A percentile compares a stretch with the other conserved stretches of the same genome.
phyloP scores from a whole-genome alignment of 768 basidiomycete genomes.

The Boletus edulis region DNA sequence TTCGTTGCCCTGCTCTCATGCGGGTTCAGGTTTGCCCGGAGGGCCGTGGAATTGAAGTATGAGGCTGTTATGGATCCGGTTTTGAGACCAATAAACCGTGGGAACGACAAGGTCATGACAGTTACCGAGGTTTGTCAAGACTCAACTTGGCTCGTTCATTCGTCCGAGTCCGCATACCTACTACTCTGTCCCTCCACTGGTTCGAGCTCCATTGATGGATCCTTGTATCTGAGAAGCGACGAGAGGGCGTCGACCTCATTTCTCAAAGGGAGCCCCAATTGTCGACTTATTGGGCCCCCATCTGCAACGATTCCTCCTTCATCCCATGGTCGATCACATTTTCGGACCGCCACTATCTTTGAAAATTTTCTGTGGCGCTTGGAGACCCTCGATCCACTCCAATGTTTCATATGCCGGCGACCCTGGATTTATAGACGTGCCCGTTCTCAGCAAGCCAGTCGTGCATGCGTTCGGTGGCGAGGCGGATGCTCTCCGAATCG shows the following conservation, averaged over 20 bases:
- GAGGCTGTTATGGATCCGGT: too few species aligned
- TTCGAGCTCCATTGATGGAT: constrained; percentile 22
- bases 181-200: constrained; percentile 19
- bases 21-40: too few species aligned
- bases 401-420: constrained; percentile 8
- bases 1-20: too few species aligned
- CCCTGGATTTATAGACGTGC: constrained; percentile 28
- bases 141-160: too few species aligned
- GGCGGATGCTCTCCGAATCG: constrained; percentile 6
- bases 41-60: too few species aligned
- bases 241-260: constrained; percentile 17
- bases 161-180: too few species aligned
- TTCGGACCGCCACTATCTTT: constrained; percentile 18
- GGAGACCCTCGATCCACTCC: constrained; percentile 12
- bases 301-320: constrained; percentile 16
- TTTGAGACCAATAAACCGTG: too few species aligned
- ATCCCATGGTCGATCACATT: constrained; percentile 15
- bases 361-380: constrained; percentile 24
- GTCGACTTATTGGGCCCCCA: constrained; percentile 20
- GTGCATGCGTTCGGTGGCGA: constrained; percentile 22
- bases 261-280: constrained; percentile 13
- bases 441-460: constrained; percentile 24
- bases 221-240: constrained; percentile 20
- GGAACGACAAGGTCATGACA: too few species aligned
- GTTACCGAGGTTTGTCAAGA: too few species aligned